phyloP scores from a whole-genome alignment of 2,329 filamentous ascomycete species.

The Neurospora sp. region DNA sequence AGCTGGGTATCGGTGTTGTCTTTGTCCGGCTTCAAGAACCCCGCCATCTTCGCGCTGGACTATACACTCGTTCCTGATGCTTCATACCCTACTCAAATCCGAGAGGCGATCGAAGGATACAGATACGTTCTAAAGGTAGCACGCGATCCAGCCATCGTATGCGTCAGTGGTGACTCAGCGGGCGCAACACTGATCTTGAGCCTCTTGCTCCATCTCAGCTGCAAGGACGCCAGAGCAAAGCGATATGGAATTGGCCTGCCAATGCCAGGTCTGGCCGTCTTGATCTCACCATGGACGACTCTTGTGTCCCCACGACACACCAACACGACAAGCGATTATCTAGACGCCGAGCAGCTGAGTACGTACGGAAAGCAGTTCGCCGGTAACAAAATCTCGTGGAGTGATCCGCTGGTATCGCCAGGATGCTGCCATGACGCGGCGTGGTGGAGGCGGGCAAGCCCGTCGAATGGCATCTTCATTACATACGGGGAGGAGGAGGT shows the following conservation, averaged over 20 bases:
- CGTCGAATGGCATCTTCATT: constrained; percentile 56
- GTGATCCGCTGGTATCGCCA: constrained; percentile 56
- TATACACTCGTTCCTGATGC: constrained; percentile 71
- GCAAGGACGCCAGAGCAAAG: constrained; percentile 28
- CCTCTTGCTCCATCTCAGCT: constrained; percentile 55
- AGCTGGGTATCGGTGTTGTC: constrained; percentile 59
- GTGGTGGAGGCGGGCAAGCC: constrained; percentile 59
- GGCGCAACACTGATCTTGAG: constrained; percentile 66
- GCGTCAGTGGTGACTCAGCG: constrained; percentile 70
- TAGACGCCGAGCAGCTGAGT: constrained; percentile 56
- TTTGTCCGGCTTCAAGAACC: constrained; percentile 58
- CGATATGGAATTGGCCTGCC: constrained; percentile 3
- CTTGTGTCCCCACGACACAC: constrained; percentile 58
- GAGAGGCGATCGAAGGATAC: constrained; percentile 62
- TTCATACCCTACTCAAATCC: constrained; percentile 62
- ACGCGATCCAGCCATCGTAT: constrained; percentile 50
- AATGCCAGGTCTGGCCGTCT: constrained; percentile 41
- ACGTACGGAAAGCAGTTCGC: constrained; percentile 62
- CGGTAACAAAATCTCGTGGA: constrained; percentile 33
- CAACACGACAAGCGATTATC: constrained; percentile 65
- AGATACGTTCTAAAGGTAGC: constrained; percentile 54
- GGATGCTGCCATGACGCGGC: constrained; percentile 55
- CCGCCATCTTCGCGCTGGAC: constrained; percentile 68
- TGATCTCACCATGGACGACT: constrained; percentile 76
- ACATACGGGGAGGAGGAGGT: constrained; percentile 71